Evolutionary conservation across 352 stramenopile genomes (phyloP), one percentile per base, ranked within the genome.

Genomic region (Phytophthora palmivora): DNA sequence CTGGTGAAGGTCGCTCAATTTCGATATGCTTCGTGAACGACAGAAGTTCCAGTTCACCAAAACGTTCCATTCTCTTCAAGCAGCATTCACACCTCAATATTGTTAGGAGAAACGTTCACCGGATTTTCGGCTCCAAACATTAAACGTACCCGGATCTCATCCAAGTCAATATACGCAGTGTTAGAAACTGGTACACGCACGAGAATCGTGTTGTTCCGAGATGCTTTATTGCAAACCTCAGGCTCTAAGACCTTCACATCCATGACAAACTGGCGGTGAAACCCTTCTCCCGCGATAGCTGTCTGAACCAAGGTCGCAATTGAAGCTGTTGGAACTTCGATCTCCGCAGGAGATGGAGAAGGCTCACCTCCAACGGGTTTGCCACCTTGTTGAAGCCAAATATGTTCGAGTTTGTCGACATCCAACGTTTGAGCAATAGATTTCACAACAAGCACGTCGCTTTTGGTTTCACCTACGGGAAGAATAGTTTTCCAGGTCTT

Each of bases 1-100:
- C 63, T 6, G 78, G 39, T 8, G 79, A 76, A 12, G 79, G 79
- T 6, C 78, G 77, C 41, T 89, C 79, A 14, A 89, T 89, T 45
- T 89, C 79, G 33, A 89, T 87, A 60, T 89, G 74, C 37, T 87
- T 87, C 6, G 67, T 46, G 44, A 82, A 84, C 12, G 73, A 68
- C 42, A 79, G 14, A 21, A 89, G 43, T 3, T 64, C 64, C 6
- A 87, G 24, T 22, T 87, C 59, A 0, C 68, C 61, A 52, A 87
- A 89, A 14, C 79, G 70, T 55, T 87, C 76, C 60, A 89, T 77
- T 60, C 78, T 77, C 79, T 89, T 43, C 16, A 43, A 28, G 47
- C 28, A 9, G 14, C 14, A 15, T 42, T 12, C 9, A 52, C 22
- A 47, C n/a, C n/a, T n/a, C n/a, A n/a, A n/a, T n/a, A n/a, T 39